Evolutionary conservation across 176 grass and related monocot species (phyloP), one percentile per base, ranked within the genome.

Genomic region (Puccinellia tenuiflora): DNA sequence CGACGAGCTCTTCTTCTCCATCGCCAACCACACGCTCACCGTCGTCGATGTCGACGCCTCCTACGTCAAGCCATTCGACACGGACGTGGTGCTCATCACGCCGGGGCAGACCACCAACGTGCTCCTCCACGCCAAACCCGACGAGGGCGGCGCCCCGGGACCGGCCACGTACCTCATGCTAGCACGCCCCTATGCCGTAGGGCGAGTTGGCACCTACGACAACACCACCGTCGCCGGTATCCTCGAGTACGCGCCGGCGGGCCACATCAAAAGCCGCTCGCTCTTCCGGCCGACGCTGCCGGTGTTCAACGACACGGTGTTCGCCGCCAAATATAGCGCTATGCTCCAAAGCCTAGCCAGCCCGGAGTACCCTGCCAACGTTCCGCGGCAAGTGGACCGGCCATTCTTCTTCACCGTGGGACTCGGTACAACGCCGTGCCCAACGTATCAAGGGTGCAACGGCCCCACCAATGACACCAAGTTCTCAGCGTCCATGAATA

Each of bases 371-470:
- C 91, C 94, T 6, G 61, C 89, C 31, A 79, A 24, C 17, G 89
- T 97, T 33, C 94, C 94, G 0, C 48, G 33, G 9, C 5, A 0
- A 20, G 89, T 97, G 20, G 89, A 97, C 55, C 77, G 81, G 5
- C 51, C 71, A 7, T 97, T 97, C 91, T 93, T 89, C 89, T 97
- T 97, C 91, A 57, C 91, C 73, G 86, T 94, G 3, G 94, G 94
- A 10, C 88, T 97, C 39, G 94, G 91, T 21, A 87, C 94, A 2
- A 76, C 43, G 31, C 94, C 91, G 2, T 97, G 94, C 65, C 89
- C 87, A 0, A 64, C 57, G 18, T 86, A 97, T 84, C 81, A 76
- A 68, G 93, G 91, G 0, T 97, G 94, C 67, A 85, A 88, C 55
- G 94, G 94, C 0, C 94, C 94, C 21, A 93, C 91, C 37, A 93